phyloP scores from a whole-genome alignment of 2,329 filamentous ascomycete genomes.

The Camillea tinctor region DNA sequence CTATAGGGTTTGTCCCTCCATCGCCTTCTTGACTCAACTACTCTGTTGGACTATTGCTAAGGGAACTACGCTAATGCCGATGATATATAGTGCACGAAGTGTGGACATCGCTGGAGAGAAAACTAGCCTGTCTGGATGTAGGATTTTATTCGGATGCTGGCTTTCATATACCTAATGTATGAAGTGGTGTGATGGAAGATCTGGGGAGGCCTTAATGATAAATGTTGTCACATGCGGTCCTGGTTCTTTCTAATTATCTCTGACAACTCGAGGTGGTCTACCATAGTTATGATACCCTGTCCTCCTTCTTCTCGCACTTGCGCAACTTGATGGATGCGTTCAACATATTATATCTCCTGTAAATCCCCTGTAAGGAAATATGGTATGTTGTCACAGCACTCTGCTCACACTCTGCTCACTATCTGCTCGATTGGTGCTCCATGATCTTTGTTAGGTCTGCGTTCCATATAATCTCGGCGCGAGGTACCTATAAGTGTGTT shows the following conservation, averaged over 20 bases:
- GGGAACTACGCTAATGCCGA: background rate
- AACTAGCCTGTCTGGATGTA: constrained; percentile 42
- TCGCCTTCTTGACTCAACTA: background rate
- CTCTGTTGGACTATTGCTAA: background rate
- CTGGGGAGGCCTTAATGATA: background rate
- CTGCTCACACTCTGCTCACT: too few species aligned
- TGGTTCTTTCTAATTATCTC: background rate
- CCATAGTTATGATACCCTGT: constrained; percentile 2
- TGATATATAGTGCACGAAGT: constrained; percentile 60
- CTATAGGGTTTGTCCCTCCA: constrained; percentile 63
- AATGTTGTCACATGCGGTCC: background rate
- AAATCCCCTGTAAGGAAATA: background rate
- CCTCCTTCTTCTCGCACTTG: background rate
- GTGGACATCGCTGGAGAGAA: constrained; percentile 65
- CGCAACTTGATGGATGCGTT: background rate
- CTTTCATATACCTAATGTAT: background rate
- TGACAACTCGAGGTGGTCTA: background rate
- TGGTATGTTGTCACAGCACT: background rate
- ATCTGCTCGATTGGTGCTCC: too few species aligned
- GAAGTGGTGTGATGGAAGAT: background rate
- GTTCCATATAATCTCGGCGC: background rate
- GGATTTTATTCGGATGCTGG: background rate
- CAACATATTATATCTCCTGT: background rate
- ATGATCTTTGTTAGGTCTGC: too few species aligned
- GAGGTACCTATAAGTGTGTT: too few species aligned